Base-by-base conservation (phyloP, 1,284 basidiomycete genomes). In the Pseudozyma hubeiensis region DNA sequence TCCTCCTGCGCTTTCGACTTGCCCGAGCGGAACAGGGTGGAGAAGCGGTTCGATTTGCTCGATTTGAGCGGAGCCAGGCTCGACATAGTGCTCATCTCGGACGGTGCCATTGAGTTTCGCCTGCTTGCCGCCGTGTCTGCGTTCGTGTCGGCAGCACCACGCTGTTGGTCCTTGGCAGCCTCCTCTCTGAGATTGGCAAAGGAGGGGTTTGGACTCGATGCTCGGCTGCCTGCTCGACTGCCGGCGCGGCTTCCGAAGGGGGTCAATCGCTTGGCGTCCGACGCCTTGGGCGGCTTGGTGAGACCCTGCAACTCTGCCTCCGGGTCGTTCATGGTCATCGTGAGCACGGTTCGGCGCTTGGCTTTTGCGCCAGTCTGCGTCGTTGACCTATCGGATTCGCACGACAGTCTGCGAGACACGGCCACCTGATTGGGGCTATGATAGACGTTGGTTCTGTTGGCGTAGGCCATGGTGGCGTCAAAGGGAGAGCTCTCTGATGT, bases 251-350 rank as follows among this genome's bases (percentile, higher is more conserved):
- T 77, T 6, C 76, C 78, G 37, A 78, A 80, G 1, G 78, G 76
- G 29, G 76, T 78, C 31, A 65, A 37, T n/a, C 50, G 43, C 57
- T 65, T 73, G 31, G 37, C 44, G 35, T 48, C 24, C 5, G 33
- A 16, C 29, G 60, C 64, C 41, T 78, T 78, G 14, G 64, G 69
- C 24, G 62, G 63, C 54, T 69, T 74, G 43, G 74, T 80, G 19
- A 80, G 66, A 13, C 78, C 78, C 35, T 80, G 78, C 51, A 74
- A 29, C 43, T 78, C 74, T 51, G 72, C 59, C 34, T 74, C 57
- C 7, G 78, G 78, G 41, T 80, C 75, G 57, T 80, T 69, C 78
- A 80, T 78, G 11, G 66, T 76, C 78, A 80, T 80, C 29, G 67
- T 70, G 31, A 80, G 54, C 4, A 80, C 78, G 8, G 74, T 72